phyloP scores from a whole-genome alignment of 768 basidiomycete genomes.

The Trametes elegans region DNA sequence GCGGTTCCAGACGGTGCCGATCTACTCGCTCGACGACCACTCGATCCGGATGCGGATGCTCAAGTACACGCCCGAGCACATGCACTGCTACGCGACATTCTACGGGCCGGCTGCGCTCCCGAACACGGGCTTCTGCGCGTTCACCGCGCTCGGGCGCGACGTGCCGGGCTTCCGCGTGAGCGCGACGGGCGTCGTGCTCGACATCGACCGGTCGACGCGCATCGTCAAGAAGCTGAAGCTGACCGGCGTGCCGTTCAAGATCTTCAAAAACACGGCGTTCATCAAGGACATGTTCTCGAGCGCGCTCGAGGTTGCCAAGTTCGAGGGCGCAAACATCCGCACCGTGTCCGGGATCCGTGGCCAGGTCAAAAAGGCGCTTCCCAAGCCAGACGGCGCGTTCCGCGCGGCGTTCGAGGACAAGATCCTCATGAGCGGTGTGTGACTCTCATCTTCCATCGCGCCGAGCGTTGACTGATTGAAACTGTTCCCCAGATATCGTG shows the following conservation, averaged over 20 bases:
- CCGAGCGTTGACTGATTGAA: background rate
- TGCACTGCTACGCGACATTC: conserved; percentile 99
- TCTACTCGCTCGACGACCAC: conserved; percentile 97
- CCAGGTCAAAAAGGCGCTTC: conserved; percentile 92
- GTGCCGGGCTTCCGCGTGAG: conserved; percentile 80
- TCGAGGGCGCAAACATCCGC: conserved; percentile 94
- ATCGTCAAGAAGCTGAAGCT: conserved; percentile 99
- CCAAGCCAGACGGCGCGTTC: conserved; percentile 95
- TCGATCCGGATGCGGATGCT: conserved; percentile 98
- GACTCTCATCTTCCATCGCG: too few relatives aligned
- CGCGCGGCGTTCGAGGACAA: conserved; percentile 99
- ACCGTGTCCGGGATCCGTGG: conserved; percentile 96
- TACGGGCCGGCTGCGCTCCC: conserved; percentile 91
- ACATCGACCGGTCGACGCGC: conserved; percentile 87
- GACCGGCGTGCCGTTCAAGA: conserved; percentile 93
- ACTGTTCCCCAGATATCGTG: conserved; percentile 59
- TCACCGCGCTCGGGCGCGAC: conserved; percentile 76
- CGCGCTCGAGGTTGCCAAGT: conserved; percentile 94
- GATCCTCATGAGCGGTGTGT: conserved; percentile 89
- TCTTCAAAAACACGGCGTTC: conserved; percentile 99
- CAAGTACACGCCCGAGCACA: conserved; percentile 99
- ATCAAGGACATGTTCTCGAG: conserved; percentile 96
- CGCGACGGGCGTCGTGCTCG: conserved; percentile 92
- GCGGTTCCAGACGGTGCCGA: conserved; percentile 91
- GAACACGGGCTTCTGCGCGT: conserved; percentile 96